Percentiles rank a stretch among this genome's conserved stretches.
phyloP scores from a whole-genome alignment of 768 basidiomycete genomes.

The Pleurotus pulmonarius region DNA sequence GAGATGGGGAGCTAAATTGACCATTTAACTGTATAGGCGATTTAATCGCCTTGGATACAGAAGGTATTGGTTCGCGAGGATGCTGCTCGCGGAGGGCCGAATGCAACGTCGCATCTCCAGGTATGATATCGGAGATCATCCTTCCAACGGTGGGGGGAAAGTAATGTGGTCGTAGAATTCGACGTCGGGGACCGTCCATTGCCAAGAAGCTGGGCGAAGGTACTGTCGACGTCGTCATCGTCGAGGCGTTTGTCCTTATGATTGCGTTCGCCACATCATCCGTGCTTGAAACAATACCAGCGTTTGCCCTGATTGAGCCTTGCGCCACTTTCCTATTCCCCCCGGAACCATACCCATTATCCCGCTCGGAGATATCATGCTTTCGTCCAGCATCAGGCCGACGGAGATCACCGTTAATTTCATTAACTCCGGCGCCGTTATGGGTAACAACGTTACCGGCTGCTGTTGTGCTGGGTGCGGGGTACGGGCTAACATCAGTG shows the following conservation, averaged over 20 bases:
- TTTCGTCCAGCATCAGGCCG: neutral
- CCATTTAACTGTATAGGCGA: neutral
- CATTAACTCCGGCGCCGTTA: neutral
- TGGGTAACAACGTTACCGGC: neutral
- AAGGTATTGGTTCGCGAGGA: neutral
- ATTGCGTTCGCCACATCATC: neutral
- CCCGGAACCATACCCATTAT: neutral
- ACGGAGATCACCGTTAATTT: constrained; percentile 5
- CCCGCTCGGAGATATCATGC: constrained; percentile 1
- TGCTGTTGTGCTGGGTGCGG: neutral
- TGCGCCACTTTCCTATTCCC: neutral
- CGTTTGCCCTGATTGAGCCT: neutral
- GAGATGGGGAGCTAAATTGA: neutral
- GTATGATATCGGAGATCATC: constrained; percentile 1
- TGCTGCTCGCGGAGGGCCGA: neutral
- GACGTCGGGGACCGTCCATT: neutral
- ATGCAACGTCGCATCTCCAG: neutral
- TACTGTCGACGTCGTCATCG: neutral
- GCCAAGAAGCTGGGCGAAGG: neutral
- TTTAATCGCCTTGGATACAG: neutral
- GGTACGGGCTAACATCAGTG: neutral
- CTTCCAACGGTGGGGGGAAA: neutral
- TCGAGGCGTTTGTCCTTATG: neutral
- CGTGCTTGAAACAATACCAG: neutral
- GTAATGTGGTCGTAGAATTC: neutral